Evolutionary conservation across 2,329 filamentous ascomycete species (phyloP).

Genomic region (Aspergillus terreus): DNA sequence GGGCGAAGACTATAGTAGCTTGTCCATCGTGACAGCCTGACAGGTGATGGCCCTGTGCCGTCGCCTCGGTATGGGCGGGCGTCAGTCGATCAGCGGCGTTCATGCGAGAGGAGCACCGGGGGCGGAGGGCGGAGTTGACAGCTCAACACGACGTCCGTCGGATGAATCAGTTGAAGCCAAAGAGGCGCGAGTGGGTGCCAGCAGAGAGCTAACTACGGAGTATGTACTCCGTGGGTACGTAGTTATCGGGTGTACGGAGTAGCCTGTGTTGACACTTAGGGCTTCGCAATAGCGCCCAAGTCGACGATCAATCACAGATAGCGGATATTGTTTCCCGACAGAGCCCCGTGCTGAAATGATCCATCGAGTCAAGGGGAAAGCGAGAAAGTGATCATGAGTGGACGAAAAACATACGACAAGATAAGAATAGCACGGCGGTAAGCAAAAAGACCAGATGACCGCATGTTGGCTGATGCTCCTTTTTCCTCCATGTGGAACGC

Average conservation of each 20-base stretch:
- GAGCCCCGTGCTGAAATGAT: background rate
- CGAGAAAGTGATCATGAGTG: background rate
- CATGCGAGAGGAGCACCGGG: background rate
- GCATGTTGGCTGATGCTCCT: background rate
- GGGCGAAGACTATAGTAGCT: too few relatives aligned
- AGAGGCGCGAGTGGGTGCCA: background rate
- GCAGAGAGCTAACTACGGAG: too few relatives aligned
- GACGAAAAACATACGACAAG: background rate
- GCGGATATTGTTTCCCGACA: background rate
- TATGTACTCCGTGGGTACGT: too few relatives aligned
- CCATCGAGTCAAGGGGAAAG: background rate
- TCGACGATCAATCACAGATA: background rate
- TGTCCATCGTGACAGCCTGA: too few relatives aligned
- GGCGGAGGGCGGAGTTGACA: background rate
- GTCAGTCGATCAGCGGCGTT: slow-evolving; percentile 2
- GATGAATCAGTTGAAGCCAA: background rate
- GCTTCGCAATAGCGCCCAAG: too few relatives aligned
- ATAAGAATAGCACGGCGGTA: background rate
- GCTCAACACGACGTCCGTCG: background rate
- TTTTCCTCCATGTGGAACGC: background rate
- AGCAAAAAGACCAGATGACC: background rate
- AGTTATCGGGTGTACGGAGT: too few relatives aligned
- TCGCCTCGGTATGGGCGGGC: background rate
- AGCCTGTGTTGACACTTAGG: too few relatives aligned
- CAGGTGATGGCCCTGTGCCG: background rate